Conservation (phyloP, 192 early-diverging fungal species). For the Coemansia sp. region DNA sequence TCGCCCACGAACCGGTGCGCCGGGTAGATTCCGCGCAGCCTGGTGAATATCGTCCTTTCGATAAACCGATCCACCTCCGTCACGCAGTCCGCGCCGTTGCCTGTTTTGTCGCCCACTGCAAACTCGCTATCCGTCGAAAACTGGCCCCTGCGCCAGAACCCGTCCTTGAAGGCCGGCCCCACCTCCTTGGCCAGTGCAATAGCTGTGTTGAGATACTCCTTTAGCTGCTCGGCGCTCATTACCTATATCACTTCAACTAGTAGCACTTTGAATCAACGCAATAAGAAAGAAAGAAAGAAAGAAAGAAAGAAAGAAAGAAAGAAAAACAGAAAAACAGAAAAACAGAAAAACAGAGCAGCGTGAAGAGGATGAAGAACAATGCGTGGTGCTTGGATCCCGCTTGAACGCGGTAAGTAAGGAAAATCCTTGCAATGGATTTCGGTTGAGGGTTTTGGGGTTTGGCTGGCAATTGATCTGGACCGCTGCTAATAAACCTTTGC, state of each 20-base stretch:
- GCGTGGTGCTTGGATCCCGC: too few relatives aligned
- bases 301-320: neutral
- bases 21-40: slow-evolving; percentile 64
- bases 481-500: too few relatives aligned
- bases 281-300: neutral
- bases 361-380: too few relatives aligned
- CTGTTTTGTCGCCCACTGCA: slow-evolving; percentile 36
- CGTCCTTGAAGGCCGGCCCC: slow-evolving; percentile 50
- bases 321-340: too few relatives aligned
- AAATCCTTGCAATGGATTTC: too few relatives aligned
- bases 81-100: slow-evolving; percentile 56
- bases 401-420: too few relatives aligned
- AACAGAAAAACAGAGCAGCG: too few relatives aligned
- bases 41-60: slow-evolving; percentile 67
- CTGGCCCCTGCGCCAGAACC: slow-evolving; percentile 45
- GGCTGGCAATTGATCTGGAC: too few relatives aligned
- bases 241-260: too few relatives aligned
- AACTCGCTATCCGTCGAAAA: slow-evolving; percentile 30
- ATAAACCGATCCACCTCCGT: slow-evolving; percentile 85
- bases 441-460: too few relatives aligned
- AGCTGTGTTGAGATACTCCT: slow-evolving; percentile 30
- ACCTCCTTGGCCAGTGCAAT: slow-evolving; percentile 39
- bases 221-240: slow-evolving; percentile 26
- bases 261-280: neutral
- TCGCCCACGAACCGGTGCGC: slow-evolving; percentile 86